phyloP scores from a whole-genome alignment of 495 filamentous ascomycete species.

The Penicillium chermesinum region DNA sequence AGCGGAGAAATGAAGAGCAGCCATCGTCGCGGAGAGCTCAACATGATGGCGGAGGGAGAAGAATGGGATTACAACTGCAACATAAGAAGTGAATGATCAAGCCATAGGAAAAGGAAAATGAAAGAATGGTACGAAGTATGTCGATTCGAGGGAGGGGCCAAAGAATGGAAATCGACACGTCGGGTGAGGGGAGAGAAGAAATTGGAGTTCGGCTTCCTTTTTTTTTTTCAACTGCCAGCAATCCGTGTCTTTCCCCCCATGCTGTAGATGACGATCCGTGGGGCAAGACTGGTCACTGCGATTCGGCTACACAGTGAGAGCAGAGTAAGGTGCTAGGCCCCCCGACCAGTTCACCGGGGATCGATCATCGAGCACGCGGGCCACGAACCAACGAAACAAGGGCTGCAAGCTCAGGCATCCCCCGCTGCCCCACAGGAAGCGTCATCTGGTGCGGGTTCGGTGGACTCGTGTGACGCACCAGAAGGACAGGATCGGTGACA shows the following conservation, averaged over 20 bases:
- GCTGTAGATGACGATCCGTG: conserved; percentile 20
- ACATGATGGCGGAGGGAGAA: conserved; percentile 16
- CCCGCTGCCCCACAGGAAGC: conserved; percentile 20
- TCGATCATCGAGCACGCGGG: conserved; percentile 26
- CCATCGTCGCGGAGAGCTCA: conserved; percentile 27
- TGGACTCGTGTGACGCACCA: conserved; percentile 1
- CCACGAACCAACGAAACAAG: conserved; percentile 22
- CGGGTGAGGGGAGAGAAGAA: conserved; percentile 3
- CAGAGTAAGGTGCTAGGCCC: conserved; percentile 17
- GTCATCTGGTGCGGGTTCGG: conserved; percentile 26
- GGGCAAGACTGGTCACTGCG: conserved; percentile 8
- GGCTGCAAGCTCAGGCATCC: conserved; percentile 11
- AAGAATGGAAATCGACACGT: conserved; percentile 12
- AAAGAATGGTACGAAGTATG: background rate
- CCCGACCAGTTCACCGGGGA: conserved; percentile 11
- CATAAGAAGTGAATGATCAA: conserved; percentile 11
- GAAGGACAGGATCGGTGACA: conserved; percentile 19
- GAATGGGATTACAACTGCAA: conserved; percentile 1
- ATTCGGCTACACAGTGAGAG: conserved; percentile 7
- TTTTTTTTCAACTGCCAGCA: conserved; percentile 2
- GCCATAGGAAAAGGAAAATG: conserved; percentile 4
- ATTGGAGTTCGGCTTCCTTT: conserved; percentile 9
- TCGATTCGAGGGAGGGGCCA: conserved; percentile 10
- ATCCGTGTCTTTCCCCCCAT: conserved; percentile 8
- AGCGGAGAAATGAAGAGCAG: conserved; percentile 22